Evolutionary conservation across 2,329 filamentous ascomycete genomes (phyloP).

Genomic region (Diplocarpon mali): DNA sequence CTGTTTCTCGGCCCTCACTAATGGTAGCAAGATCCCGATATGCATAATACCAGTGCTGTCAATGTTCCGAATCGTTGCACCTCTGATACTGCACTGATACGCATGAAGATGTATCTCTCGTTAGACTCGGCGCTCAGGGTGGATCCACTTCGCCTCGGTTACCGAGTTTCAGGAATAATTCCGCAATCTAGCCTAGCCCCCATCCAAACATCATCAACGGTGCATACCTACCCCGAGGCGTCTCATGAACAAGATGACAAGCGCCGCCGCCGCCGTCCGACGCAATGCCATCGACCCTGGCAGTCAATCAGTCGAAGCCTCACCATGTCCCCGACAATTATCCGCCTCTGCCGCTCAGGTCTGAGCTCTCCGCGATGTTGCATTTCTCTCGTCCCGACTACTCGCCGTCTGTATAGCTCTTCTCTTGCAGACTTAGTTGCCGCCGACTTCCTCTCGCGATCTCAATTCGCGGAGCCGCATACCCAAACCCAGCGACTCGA

Average conservation of each 20-base stretch:
- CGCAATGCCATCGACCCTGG: neutral
- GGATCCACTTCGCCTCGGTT: slow-evolving; percentile 2
- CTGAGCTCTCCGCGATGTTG: neutral
- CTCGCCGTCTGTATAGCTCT: slow-evolving; percentile 13
- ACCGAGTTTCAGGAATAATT: slow-evolving; percentile 4
- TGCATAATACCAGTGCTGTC: too few relatives aligned
- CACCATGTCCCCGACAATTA: slow-evolving; percentile 13
- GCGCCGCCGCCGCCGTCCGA: slow-evolving; percentile 3
- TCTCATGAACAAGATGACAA: slow-evolving; percentile 2
- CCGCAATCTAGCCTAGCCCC: neutral
- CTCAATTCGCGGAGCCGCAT: slow-evolving; percentile 32
- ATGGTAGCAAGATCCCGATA: too few relatives aligned
- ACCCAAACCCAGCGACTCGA: slow-evolving; percentile 43
- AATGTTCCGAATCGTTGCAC: too few relatives aligned
- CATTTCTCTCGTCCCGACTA: neutral
- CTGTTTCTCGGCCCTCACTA: too few relatives aligned
- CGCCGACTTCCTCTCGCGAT: slow-evolving; percentile 31
- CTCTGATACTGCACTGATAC: too few relatives aligned
- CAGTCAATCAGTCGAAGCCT: neutral
- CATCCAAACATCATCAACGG: neutral
- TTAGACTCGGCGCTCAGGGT: neutral
- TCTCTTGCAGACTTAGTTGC: slow-evolving; percentile 28
- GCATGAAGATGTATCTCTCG: too few relatives aligned
- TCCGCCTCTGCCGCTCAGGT: neutral
- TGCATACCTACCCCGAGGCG: neutral